A percentile compares a stretch with the other conserved stretches of the same genome.
Conservation (phyloP, 306 rosid species). For the Castanea sativa region DNA sequence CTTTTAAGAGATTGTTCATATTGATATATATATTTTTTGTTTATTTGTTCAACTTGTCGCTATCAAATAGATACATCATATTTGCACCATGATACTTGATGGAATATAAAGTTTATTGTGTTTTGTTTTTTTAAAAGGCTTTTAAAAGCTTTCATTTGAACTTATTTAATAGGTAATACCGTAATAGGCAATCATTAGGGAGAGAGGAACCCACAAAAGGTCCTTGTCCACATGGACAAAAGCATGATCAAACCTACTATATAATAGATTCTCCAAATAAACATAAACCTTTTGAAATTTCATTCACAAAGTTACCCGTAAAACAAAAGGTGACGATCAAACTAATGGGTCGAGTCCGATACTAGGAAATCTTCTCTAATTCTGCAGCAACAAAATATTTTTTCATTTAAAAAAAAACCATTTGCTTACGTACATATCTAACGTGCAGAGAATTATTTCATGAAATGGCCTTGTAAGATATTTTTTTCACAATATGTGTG, state of each 20-base stretch:
- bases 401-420: too few relatives aligned
- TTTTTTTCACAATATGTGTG: too few relatives aligned
- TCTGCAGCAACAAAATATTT: too few relatives aligned
- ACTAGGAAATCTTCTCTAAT: too few relatives aligned
- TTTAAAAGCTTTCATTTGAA: conserved; percentile 57
- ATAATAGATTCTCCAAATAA: not conserved
- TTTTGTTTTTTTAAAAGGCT: conserved; percentile 32
- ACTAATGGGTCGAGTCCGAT: too few relatives aligned
- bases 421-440: too few relatives aligned
- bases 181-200: conserved; percentile 38
- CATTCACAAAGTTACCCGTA: not conserved
- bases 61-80: conserved; percentile 40
- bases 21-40: not conserved
- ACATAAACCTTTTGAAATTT: not conserved
- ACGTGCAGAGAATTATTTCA: too few relatives aligned
- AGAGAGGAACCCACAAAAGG: conserved; percentile 14
- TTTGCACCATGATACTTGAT: conserved; percentile 40
- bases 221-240: conserved; percentile 20
- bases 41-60: conserved; percentile 24
- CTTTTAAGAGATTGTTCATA: conserved; percentile 14
- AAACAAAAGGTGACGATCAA: too few relatives aligned
- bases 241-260: conserved; percentile 1
- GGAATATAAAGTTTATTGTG: conserved; percentile 38
- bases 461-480: too few relatives aligned
- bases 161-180: conserved; percentile 34